These are phyloP conservation scores for Volvariella volvacea DNA, from an alignment of 1,284 basidiomycete genomes.

Conservation along the genomic window DNA sequence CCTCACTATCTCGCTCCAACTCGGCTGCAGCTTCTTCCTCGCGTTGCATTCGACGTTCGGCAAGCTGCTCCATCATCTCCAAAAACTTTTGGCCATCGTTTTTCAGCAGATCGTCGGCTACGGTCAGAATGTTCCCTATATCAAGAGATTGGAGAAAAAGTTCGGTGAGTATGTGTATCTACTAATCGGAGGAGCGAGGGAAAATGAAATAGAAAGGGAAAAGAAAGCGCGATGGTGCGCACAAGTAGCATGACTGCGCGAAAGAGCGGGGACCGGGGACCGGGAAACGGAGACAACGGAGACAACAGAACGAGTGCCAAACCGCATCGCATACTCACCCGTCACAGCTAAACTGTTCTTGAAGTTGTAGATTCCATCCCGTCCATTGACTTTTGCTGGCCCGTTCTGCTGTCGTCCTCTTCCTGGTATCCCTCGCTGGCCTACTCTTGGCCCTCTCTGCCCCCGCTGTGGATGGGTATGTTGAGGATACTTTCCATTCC, in stretches of 20 bases:
- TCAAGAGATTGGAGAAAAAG: too few species aligned
- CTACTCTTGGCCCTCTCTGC: neutral
- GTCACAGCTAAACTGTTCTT: slow-evolving; percentile 78
- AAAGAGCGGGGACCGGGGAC: too few species aligned
- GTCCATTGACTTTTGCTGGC: slow-evolving; percentile 11
- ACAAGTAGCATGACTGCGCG: slow-evolving; percentile 4
- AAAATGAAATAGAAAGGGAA: slow-evolving; percentile 7
- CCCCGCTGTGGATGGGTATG: slow-evolving; percentile 7
- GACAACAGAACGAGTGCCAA: too few species aligned
- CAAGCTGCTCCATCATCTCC: slow-evolving; percentile 99
- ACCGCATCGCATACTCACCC: slow-evolving; percentile 41
- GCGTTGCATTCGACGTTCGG: slow-evolving; percentile 87
- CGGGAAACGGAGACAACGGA: too few species aligned
- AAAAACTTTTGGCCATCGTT: slow-evolving; percentile 98
- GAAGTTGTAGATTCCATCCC: slow-evolving; percentile 51
- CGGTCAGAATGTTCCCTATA: slow-evolving; percentile 92
- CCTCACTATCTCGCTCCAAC: slow-evolving; percentile 45
- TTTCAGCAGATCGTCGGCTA: slow-evolving; percentile 96
- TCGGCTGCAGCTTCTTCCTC: slow-evolving; percentile 86
- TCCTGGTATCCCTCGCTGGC: neutral
- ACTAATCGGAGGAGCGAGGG: slow-evolving; percentile 2
- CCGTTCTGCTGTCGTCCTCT: slow-evolving; percentile 9
- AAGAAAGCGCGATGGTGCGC: slow-evolving; percentile 4
- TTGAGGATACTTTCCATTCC: slow-evolving; percentile 22
- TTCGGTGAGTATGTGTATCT: slow-evolving; percentile 6